Evolutionary conservation across 164 flowering plant genomes (phyloP).

Genomic region (Houttuynia cordata): DNA sequence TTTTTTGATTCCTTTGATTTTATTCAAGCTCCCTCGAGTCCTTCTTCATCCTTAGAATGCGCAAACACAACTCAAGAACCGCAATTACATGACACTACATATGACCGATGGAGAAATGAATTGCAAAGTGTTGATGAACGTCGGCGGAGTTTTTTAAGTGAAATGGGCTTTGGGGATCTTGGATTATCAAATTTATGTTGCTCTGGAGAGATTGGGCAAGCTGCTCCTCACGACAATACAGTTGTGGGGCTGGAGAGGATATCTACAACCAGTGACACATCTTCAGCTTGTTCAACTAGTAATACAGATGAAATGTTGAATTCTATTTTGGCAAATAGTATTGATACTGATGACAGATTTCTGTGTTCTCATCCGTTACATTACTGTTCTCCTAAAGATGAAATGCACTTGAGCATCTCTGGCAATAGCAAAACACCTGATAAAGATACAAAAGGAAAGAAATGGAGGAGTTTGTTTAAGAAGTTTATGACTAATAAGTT

Average conservation of each 20-base stretch:
- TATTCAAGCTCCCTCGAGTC: conserved; percentile 7
- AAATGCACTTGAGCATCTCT: conserved; percentile 5
- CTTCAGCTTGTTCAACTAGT: neutral
- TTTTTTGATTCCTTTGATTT: conserved; percentile 56
- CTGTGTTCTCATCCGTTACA: neutral
- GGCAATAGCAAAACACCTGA: conserved; percentile 3
- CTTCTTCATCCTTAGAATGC: conserved; percentile 25
- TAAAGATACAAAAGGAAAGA: conserved; percentile 13
- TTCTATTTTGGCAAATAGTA: conserved; percentile 17
- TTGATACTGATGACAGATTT: neutral
- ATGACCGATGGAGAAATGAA: conserved; percentile 53
- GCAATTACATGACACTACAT: conserved; percentile 19
- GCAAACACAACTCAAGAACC: conserved; percentile 9
- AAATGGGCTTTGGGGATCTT: conserved; percentile 41
- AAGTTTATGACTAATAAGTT: conserved; percentile 16
- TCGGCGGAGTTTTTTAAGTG: conserved; percentile 29
- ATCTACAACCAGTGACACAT: neutral
- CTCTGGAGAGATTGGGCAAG: neutral
- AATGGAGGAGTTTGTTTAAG: conserved; percentile 41
- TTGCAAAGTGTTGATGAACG: conserved; percentile 48
- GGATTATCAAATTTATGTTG: conserved; percentile 5
- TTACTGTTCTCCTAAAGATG: neutral
- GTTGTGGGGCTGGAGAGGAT: conserved; percentile 20
- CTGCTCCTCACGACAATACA: neutral
- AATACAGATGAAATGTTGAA: conserved; percentile 9